Evolutionary conservation across 306 rosid species (phyloP).

Genomic region (Vigna radiata): DNA sequence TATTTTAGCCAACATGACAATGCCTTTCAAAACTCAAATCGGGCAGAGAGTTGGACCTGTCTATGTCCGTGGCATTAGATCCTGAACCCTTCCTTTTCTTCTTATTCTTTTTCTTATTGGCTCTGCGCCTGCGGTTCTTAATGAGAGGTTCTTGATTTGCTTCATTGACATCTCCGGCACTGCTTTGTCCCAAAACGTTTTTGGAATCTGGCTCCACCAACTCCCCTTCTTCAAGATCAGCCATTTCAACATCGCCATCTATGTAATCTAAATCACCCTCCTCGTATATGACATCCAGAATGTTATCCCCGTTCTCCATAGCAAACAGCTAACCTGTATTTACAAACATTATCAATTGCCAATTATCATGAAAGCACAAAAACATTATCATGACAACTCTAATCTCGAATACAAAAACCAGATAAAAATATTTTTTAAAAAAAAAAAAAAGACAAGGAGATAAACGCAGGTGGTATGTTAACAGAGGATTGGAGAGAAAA

Average conservation of each 20-base stretch:
- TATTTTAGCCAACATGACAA: background rate
- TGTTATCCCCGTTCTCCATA: constrained; percentile 71
- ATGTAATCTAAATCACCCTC: constrained; percentile 41
- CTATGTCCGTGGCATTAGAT: constrained; percentile 1
- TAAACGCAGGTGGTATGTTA: background rate
- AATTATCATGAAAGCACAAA: background rate
- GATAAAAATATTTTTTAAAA: no score
- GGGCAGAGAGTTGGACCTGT: constrained; percentile 40
- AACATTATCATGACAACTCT: background rate
- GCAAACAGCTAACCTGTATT: constrained; percentile 3
- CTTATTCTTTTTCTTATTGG: constrained; percentile 57
- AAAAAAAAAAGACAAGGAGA: background rate
- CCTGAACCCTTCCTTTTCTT: constrained; percentile 42
- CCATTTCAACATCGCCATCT: constrained; percentile 79
- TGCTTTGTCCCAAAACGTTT: constrained; percentile 42
- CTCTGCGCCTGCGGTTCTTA: constrained; percentile 51
- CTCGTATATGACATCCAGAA: constrained; percentile 69
- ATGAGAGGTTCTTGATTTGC: constrained; percentile 41
- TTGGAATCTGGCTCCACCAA: constrained; percentile 53
- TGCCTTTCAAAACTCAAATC: constrained; percentile 1
- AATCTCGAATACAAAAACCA: background rate
- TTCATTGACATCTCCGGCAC: constrained; percentile 36
- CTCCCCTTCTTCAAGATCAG: constrained; percentile 90
- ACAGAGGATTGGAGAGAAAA: background rate
- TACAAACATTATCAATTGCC: background rate